Conservation (phyloP, 202 grass and related monocot genomes). For the Saccharum hybrid region DNA sequence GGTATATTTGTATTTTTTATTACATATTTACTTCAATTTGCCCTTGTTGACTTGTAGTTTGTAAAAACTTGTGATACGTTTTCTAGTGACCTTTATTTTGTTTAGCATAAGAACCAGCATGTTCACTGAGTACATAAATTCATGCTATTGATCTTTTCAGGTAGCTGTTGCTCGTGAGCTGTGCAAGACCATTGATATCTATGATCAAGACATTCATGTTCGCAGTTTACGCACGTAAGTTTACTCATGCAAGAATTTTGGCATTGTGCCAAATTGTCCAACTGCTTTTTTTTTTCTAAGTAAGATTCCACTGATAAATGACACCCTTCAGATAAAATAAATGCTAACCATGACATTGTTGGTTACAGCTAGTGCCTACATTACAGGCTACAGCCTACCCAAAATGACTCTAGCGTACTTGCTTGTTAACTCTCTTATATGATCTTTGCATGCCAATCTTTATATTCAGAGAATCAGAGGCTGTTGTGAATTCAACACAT, state of each 20-base stretch:
- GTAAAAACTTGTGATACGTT: background rate
- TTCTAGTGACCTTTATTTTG: slow-evolving; percentile 18
- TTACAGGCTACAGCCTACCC: background rate
- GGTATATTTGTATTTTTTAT: slow-evolving; percentile 46
- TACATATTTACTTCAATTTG: slow-evolving; percentile 11
- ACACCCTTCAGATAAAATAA: background rate
- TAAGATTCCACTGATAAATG: background rate
- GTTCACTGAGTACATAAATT: background rate
- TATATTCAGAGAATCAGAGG: background rate
- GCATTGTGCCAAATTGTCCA: slow-evolving; percentile 1
- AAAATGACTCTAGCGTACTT: background rate
- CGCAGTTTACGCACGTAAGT: slow-evolving; percentile 82
- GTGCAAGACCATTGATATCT: slow-evolving; percentile 91
- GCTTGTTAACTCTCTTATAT: background rate
- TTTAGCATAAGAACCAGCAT: slow-evolving; percentile 20
- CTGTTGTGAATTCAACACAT: background rate
- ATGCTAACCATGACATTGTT: background rate
- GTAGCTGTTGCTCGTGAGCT: slow-evolving; percentile 80
- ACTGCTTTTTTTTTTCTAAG: slow-evolving; percentile 17
- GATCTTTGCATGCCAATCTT: slow-evolving; percentile 10
- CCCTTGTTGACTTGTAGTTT: background rate
- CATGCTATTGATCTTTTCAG: slow-evolving; percentile 56
- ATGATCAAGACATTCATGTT: slow-evolving; percentile 93
- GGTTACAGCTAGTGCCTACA: background rate
- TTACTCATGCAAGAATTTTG: slow-evolving; percentile 8